Evolutionary conservation across 2,329 filamentous ascomycete species (phyloP), one percentile per base, ranked within the genome.

Genomic region (Chaetomiaceae sp.): DNA sequence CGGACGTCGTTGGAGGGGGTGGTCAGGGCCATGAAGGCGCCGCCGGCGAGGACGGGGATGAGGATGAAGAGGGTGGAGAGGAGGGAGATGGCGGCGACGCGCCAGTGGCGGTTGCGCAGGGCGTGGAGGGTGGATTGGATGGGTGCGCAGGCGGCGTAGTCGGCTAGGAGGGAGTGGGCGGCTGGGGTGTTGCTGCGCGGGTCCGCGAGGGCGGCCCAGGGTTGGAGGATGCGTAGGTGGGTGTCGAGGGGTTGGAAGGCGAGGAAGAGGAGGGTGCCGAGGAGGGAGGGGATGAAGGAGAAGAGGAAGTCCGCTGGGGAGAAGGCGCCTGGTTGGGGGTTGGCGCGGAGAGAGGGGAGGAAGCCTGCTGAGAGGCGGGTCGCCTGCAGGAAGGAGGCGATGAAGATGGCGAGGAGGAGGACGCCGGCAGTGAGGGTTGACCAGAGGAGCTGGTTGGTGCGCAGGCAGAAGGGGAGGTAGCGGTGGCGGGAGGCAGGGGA

Each of bases 301-400:
- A 90, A 96, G 44, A 96, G 71, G 69, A 96, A 96, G 68, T 96
- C 89, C 44, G 89, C 88, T 0, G 87, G 75, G 1, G 89, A 95
- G 68, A 95, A 96, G 16, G 86, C 87, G 21, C 73, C 73, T 0
- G 69, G 62, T 3, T 77, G 72, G 1, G 88, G 81, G 3, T 74
- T 71, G 0, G 85, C 82, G 9, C 75, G 70, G 1, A 96, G 71
- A 6, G 76, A 72, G 2, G 91, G 89, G 6, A 76, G 66, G 66
- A 95, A 96, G 8, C 90, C 91, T 7, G 74, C 66, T 33, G 78
- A 70, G 25, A 95, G 75, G 10, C 79, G 77, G 8, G 79, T 83
- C 5, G 76, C 73, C 34, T 85, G 82, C 54, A 91, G 73, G 66
- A 95, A 96, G 55, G 86, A 90, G 54, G 93, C 81, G 42, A 88